These are phyloP conservation scores for Coccinonectria pachysandricola DNA, from an alignment of 2,329 filamentous ascomycete genomes.

Conservation along the genomic window DNA sequence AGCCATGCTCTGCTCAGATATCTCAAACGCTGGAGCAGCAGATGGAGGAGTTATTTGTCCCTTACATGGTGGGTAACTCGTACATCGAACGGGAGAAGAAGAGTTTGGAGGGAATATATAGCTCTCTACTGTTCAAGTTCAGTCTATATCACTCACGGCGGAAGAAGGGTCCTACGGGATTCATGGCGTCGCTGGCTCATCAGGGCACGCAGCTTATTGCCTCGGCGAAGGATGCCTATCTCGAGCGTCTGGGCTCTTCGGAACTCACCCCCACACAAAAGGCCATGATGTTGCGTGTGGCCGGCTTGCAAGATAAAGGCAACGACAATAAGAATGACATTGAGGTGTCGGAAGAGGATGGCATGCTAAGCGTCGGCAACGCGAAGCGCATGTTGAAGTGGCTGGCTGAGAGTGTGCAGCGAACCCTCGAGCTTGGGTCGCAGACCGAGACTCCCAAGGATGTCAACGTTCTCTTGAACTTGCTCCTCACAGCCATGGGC, in stretches of 20 bases:
- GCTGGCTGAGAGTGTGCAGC: constrained; percentile 88
- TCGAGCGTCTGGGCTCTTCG: constrained; percentile 78
- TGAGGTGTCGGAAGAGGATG: constrained; percentile 84
- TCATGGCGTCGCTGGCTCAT: constrained; percentile 85
- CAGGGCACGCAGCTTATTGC: constrained; percentile 81
- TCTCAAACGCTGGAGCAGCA: constrained; percentile 64
- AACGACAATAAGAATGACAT: constrained; percentile 75
- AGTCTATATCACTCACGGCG: constrained; percentile 85
- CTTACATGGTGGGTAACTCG: constrained; percentile 57
- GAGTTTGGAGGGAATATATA: constrained; percentile 72
- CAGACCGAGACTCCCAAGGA: constrained; percentile 88
- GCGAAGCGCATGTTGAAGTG: constrained; percentile 98
- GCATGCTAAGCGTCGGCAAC: constrained; percentile 68
- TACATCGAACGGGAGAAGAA: constrained; percentile 61
- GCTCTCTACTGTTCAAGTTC: constrained; percentile 90
- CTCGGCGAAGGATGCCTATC: constrained; percentile 82
- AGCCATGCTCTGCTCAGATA: constrained; percentile 78
- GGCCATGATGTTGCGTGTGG: constrained; percentile 79
- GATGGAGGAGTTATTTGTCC: constrained; percentile 67
- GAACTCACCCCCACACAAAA: constrained; percentile 84
- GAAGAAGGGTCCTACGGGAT: constrained; percentile 82
- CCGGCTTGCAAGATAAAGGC: constrained; percentile 66
- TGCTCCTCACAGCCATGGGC: constrained; percentile 80
- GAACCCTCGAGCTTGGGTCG: constrained; percentile 82
- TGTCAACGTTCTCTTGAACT: constrained; percentile 70